Conservation (phyloP, 1,139 yeast genomes). For the Geotrichum reessii region DNA sequence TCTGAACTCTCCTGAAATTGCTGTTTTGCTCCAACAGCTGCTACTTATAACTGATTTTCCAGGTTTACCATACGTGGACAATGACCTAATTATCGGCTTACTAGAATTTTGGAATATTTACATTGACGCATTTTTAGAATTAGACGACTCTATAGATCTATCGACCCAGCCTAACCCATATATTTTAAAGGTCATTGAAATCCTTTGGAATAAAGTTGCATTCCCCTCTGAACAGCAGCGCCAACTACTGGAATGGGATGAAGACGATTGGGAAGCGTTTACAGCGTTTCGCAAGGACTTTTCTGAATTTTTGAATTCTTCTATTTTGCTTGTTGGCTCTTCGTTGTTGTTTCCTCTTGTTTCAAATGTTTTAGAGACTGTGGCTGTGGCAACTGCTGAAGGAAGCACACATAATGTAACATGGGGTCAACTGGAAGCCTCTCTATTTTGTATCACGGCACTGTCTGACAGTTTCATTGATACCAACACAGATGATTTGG, state of each 20-base stretch:
- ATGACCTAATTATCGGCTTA: slow-evolving; percentile 58
- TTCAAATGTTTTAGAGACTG: slow-evolving; percentile 37
- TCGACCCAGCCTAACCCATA: slow-evolving; percentile 29
- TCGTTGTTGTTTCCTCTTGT: slow-evolving; percentile 51
- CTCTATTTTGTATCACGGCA: slow-evolving; percentile 56
- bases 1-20: slow-evolving; percentile 3
- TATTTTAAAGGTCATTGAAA: slow-evolving; percentile 45
- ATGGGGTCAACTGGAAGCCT: slow-evolving; percentile 58
- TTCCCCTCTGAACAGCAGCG: slow-evolving; percentile 34
- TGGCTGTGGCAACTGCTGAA: slow-evolving; percentile 6
- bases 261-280: slow-evolving; percentile 48
- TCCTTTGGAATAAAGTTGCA: slow-evolving; percentile 60
- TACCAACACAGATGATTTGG: neutral
- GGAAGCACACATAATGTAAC: slow-evolving; percentile 17
- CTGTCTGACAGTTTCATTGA: slow-evolving; percentile 33
- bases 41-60: slow-evolving; percentile 55
- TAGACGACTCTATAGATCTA: slow-evolving; percentile 40
- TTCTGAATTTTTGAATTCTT: slow-evolving; percentile 65
- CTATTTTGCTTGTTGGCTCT: slow-evolving; percentile 59
- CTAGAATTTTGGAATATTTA: slow-evolving; percentile 77
- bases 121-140: slow-evolving; percentile 57
- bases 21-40: slow-evolving; percentile 32
- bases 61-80: slow-evolving; percentile 60
- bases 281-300: slow-evolving; percentile 63
- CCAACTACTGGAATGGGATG: slow-evolving; percentile 24